A percentile compares a stretch with the other conserved stretches of the same genome.
Conservation (phyloP, 306 rosid species). For the Clitoria ternatea region DNA sequence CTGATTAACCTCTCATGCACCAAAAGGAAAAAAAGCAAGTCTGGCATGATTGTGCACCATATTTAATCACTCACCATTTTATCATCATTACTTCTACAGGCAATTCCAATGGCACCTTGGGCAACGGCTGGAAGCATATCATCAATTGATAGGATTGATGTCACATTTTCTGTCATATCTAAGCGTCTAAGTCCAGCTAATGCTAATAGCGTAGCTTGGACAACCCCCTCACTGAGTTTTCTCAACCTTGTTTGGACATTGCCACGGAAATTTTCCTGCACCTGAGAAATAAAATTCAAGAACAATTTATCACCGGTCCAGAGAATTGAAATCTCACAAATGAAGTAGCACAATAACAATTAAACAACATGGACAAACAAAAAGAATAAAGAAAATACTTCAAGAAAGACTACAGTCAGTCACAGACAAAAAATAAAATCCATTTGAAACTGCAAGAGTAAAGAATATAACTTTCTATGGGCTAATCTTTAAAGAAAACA, state of each 20-base stretch:
- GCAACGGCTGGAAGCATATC: constrained; percentile 57
- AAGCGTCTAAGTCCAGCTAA: constrained; percentile 92
- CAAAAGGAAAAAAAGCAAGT: not conserved
- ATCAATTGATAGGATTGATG: constrained; percentile 41
- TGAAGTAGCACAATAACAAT: not conserved
- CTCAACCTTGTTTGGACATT: constrained; percentile 87
- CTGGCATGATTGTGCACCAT: not conserved
- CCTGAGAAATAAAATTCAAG: constrained; percentile 43
- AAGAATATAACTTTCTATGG: not conserved
- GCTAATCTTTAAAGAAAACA: not conserved
- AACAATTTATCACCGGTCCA: not conserved
- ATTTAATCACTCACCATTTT: constrained; percentile 55
- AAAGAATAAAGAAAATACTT: not conserved
- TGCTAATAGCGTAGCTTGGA: constrained; percentile 93
- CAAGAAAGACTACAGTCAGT: not conserved
- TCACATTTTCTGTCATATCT: constrained; percentile 46
- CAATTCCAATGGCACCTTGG: constrained; percentile 52
- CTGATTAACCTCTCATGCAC: not conserved
- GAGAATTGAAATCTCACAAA: not conserved
- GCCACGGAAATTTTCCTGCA: constrained; percentile 90
- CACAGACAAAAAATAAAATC: not conserved
- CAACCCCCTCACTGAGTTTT: constrained; percentile 82
- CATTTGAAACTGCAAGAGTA: not conserved
- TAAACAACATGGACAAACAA: not conserved
- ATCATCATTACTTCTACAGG: constrained; percentile 49